phyloP scores from a whole-genome alignment of 2,329 filamentous ascomycete species.

The Alternaria rosae region DNA sequence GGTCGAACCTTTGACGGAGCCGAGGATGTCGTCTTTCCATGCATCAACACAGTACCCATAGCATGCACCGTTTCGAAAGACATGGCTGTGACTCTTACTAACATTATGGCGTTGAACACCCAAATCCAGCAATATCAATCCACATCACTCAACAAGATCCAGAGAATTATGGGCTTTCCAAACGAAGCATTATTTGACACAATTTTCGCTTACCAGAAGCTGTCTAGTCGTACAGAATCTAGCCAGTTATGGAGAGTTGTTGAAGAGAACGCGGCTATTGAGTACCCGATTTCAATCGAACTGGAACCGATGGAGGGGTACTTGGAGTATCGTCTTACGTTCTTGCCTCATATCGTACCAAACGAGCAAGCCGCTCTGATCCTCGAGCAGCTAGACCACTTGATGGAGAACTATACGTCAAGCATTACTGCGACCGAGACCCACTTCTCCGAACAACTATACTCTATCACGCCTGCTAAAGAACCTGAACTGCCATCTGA shows the following conservation, averaged over 20 bases:
- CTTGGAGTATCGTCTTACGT: slow-evolving; percentile 72
- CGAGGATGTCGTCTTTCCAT: slow-evolving; percentile 72
- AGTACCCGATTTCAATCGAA: slow-evolving; percentile 84
- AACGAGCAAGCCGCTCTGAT: slow-evolving; percentile 71
- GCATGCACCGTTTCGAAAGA: slow-evolving; percentile 63
- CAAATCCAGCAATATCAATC: slow-evolving; percentile 74
- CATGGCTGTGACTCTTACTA: slow-evolving; percentile 65
- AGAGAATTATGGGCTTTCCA: slow-evolving; percentile 72
- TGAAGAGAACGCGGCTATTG: slow-evolving; percentile 72
- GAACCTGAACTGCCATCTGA: slow-evolving; percentile 64
- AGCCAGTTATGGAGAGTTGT: slow-evolving; percentile 64
- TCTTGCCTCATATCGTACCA: slow-evolving; percentile 70
- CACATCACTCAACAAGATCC: slow-evolving; percentile 73
- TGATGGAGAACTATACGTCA: slow-evolving; percentile 63
- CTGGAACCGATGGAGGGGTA: slow-evolving; percentile 65
- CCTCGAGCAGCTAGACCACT: slow-evolving; percentile 73
- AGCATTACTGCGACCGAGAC: slow-evolving; percentile 52
- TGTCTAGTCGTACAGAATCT: slow-evolving; percentile 32
- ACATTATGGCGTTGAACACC: slow-evolving; percentile 72
- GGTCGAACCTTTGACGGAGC: slow-evolving; percentile 71
- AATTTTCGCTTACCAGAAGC: slow-evolving; percentile 81
- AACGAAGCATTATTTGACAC: slow-evolving; percentile 80
- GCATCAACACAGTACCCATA: slow-evolving; percentile 81
- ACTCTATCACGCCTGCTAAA: slow-evolving; percentile 72
- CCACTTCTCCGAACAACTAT: slow-evolving; percentile 51